phyloP scores from a whole-genome alignment of 2,329 filamentous ascomycete species.

The Endocalyx cinctus region DNA sequence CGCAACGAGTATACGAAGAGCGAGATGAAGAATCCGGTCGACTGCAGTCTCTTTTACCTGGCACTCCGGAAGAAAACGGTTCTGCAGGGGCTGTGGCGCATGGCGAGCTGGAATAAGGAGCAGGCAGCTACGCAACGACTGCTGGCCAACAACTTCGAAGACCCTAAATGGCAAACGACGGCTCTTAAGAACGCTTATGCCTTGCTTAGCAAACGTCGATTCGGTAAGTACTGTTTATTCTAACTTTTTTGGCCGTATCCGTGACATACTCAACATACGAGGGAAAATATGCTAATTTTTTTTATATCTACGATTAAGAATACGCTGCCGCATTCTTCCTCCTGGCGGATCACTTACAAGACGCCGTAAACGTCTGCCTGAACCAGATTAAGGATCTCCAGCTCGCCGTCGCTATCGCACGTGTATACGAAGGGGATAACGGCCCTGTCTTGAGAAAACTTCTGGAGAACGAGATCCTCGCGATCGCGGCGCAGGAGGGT shows the following conservation, averaged over 20 bases:
- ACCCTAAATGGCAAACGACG: conserved; percentile 80
- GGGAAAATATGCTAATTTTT: conserved; percentile 12
- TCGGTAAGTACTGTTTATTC: conserved; percentile 53
- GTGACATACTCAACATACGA: no score
- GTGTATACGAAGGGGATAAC: conserved; percentile 83
- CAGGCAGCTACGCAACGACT: conserved; percentile 75
- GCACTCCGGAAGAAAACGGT: conserved; percentile 88
- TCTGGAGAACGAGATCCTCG: conserved; percentile 74
- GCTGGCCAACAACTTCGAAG: conserved; percentile 84
- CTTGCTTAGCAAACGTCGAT: conserved; percentile 82
- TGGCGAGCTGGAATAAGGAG: conserved; percentile 85
- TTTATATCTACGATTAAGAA: conserved; percentile 53
- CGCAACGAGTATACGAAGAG: conserved; percentile 89
- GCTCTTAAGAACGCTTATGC: conserved; percentile 97
- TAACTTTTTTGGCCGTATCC: not conserved
- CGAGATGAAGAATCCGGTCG: conserved; percentile 82
- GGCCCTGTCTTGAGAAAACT: conserved; percentile 69
- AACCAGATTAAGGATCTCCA: conserved; percentile 86
- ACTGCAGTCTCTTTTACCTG: conserved; percentile 88
- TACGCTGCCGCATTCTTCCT: conserved; percentile 97
- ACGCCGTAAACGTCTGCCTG: conserved; percentile 81
- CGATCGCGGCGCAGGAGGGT: conserved; percentile 71
- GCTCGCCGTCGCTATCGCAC: conserved; percentile 79
- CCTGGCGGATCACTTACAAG: conserved; percentile 76
- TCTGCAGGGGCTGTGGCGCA: conserved; percentile 87